Percentiles rank a stretch among this genome's conserved stretches.
Conservation (phyloP, 2,329 filamentous ascomycete genomes). For the Setomelanomma holmii region DNA sequence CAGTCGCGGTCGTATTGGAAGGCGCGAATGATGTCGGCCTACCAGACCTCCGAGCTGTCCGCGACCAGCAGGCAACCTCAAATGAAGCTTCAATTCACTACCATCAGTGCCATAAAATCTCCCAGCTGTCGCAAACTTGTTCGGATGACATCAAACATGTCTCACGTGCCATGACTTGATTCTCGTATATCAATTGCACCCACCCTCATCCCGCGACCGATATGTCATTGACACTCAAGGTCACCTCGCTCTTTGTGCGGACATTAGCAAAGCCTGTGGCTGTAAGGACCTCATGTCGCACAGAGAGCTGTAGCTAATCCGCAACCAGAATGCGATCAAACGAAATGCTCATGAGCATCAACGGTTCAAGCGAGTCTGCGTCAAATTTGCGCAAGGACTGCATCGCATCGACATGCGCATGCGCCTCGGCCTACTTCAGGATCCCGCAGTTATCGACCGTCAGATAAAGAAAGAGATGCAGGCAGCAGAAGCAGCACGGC, state of each 20-base stretch:
- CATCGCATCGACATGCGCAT: constrained; percentile 73
- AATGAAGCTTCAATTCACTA: constrained; percentile 4
- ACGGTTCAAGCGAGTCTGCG: constrained; percentile 67
- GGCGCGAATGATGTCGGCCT: constrained; percentile 22
- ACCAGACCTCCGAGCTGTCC: constrained; percentile 25
- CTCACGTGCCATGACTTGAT: constrained; percentile 11
- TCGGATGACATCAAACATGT: background rate
- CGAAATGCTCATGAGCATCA: constrained; percentile 73
- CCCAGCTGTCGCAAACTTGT: constrained; percentile 1
- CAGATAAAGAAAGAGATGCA: constrained; percentile 62
- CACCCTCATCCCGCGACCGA: constrained; percentile 15
- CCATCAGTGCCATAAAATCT: constrained; percentile 2
- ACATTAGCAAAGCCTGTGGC: constrained; percentile 73
- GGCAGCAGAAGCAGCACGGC: constrained; percentile 62
- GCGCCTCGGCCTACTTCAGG: constrained; percentile 69
- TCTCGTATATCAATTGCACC: constrained; percentile 13
- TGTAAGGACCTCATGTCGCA: constrained; percentile 52
- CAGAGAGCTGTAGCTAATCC: background rate
- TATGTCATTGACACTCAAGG: constrained; percentile 72
- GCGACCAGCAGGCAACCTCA: constrained; percentile 25
- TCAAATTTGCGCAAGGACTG: constrained; percentile 68
- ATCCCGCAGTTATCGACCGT: constrained; percentile 62
- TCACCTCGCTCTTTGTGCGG: constrained; percentile 69
- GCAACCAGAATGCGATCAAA: constrained; percentile 68
- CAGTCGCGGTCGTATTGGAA: constrained; percentile 2